Evolutionary conservation across 495 filamentous ascomycete genomes (phyloP), one percentile per base, ranked within the genome.

Genomic region (Xanthoparmelia taractica): DNA sequence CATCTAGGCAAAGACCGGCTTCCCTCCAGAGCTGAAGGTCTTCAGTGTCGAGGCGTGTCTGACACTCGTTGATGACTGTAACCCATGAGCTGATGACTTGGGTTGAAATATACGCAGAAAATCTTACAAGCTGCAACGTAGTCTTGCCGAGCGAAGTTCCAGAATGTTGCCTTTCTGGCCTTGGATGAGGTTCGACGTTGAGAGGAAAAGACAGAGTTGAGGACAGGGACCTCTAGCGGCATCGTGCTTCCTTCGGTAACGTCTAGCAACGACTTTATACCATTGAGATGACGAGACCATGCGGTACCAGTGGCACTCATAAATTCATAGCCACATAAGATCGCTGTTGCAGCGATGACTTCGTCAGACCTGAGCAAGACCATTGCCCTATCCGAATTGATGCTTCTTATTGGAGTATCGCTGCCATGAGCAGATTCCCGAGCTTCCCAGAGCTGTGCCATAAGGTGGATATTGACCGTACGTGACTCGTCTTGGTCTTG

Each of bases 141-240:
- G 67, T 86, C 84, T 68, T 86, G 84, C 40, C 84, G 75, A 23
- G 84, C 85, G 69, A 86, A 84, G 65, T 85, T 85, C 84, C 84
- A 86, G 86, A 1, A n/a, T n/a, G 80, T 84, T 7, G 84, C 85
- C 66, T 70, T 78, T 7, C 84, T 76, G 7, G 82, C 82, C 67
- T 80, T 82, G 3, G 80, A n/a, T n/a, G n/a, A n/a, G n/a, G n/a
- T n/a, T n/a, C n/a, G n/a, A n/a, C n/a, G n/a, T n/a, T n/a, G n/a
- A n/a, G n/a, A n/a, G n/a, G n/a, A n/a, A n/a, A 83, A 1, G 81
- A 74, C 23, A 75, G 72, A 5, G 71, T 72, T 18, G 75, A 77
- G 7, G 73, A 73, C 41, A n/a, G n/a, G n/a, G n/a, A 77, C 78
- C 60, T 77, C 74, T 8, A 83, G 70, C 5, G 82, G 82, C 75